Evolutionary conservation across 2,329 filamentous ascomycete species (phyloP), one percentile per base, ranked within the genome.

Genomic region (Calonectria ilicicola): DNA sequence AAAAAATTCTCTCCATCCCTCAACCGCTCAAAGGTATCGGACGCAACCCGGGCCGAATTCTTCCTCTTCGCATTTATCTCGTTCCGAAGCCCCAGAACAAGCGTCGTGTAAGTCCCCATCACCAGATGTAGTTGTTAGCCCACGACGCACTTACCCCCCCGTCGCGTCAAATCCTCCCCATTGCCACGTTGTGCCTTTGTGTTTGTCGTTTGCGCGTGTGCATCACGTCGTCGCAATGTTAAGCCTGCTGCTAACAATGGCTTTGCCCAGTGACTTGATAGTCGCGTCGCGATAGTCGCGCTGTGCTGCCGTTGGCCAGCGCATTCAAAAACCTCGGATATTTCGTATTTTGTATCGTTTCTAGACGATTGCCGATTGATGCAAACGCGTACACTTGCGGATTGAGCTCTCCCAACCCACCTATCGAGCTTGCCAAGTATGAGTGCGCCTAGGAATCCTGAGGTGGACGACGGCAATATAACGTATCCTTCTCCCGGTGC

Each of bases 401-500:
- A 68, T 69, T 70, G 56, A 70, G 53, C 47, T 56, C 47, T 56
- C 42, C 40, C 53, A 58, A 35, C 53, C 51, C n/a, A 32, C 42
- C 56, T 15, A n/a, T 47, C 67, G 49, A 29, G 62, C 56, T 44
- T 27, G 38, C 49, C 67, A 72, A 72, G 65, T 15, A 85, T 85
- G 83, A 79, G 80, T 63, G 76, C 81, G 44, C 79, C 78, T 69
- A 80, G 83, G 79, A 79, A 87, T 79, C 79, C 77, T 51, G 81
- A 82, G 63, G 74, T 77, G 12, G 81, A 83, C n/a, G 83, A 84
- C 68, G 78, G 81, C 66, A 83, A 83, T 64, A 80, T 86, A 46
- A 84, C 84, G 44, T 89, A 89, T 75, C 85, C 87, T 14, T 88
- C 87, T 8, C 86, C 88, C 3, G 82, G 83, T 21, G 83, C 84